These are phyloP conservation scores for Globisporangium irregulare DNA, from an alignment of 352 stramenopile species.

Conservation along the genomic window DNA sequence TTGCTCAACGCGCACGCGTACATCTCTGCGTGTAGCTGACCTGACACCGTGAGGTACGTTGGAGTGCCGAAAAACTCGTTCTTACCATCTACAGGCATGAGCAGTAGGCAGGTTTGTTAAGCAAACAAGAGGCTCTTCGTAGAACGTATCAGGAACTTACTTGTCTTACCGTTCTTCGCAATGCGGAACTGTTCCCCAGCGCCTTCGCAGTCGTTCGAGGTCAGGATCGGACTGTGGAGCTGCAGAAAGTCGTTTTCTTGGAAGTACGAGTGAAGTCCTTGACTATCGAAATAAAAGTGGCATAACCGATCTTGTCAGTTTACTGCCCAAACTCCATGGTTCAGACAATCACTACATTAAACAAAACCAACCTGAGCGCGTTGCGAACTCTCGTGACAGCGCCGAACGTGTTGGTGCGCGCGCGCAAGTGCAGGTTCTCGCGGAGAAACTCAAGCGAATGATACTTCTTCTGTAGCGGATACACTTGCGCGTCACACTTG, in stretches of 20 bases:
- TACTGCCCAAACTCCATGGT: not conserved
- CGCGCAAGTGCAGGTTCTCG: conserved; percentile 95
- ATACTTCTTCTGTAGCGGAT: conserved; percentile 98
- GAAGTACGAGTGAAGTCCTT: conserved; percentile 72
- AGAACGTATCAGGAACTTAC: not conserved
- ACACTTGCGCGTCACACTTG: conserved; percentile 89
- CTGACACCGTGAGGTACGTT: conserved; percentile 89
- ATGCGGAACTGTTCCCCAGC: conserved; percentile 98
- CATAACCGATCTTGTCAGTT: not conserved
- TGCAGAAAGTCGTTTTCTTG: conserved; percentile 78
- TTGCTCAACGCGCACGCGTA: conserved; percentile 96
- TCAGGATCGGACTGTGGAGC: conserved; percentile 94
- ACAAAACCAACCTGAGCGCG: conserved; percentile 52
- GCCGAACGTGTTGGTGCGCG: conserved; percentile 96
- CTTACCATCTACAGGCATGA: conserved; percentile 64
- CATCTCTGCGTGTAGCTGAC: conserved; percentile 95
- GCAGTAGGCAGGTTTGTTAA: not conserved
- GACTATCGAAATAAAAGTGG: conserved; percentile 25
- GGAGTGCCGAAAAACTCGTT: conserved; percentile 94
- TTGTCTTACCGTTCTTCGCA: conserved; percentile 52
- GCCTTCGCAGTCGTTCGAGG: conserved; percentile 97
- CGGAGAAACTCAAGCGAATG: conserved; percentile 97
- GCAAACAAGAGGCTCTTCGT: not conserved
- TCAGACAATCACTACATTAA: too few species aligned
- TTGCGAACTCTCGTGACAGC: conserved; percentile 95